These are phyloP conservation scores for Leishmania turanica DNA, from an alignment of 208 protist species.

Conservation along the genomic window DNA sequence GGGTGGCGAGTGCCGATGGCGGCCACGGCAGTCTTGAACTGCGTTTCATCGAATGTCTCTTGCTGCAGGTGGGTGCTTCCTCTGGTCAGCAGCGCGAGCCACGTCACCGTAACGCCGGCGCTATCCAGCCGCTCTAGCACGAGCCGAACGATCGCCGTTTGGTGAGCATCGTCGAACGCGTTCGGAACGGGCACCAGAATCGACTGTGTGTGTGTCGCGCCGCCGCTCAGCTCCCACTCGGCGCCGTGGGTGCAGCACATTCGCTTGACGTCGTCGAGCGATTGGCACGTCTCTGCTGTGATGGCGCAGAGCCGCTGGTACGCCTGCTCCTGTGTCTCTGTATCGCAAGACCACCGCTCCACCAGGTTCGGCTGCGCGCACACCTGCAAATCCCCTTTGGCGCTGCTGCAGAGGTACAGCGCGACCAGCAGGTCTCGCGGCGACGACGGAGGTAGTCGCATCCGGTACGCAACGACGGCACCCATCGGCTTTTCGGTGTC, in stretches of 20 bases:
- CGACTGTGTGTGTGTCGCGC: constrained; percentile 10
- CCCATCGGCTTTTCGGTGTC: constrained; percentile 38
- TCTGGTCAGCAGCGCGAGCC: constrained; percentile 38
- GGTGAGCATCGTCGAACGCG: constrained; percentile 45
- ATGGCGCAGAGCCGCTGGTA: constrained; percentile 45
- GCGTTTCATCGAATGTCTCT: constrained; percentile 41
- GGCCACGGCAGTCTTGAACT: constrained; percentile 39
- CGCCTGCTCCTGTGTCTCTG: constrained; percentile 30
- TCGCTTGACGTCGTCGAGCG: constrained; percentile 32
- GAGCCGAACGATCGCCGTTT: constrained; percentile 36
- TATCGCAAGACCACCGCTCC: constrained; percentile 10
- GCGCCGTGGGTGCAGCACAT: constrained; percentile 24
- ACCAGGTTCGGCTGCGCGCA: constrained; percentile 45
- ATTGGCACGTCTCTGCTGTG: constrained; percentile 27
- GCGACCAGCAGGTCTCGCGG: constrained; percentile 46
- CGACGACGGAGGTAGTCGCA: constrained; percentile 19
- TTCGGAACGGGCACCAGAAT: constrained; percentile 22
- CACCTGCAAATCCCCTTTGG: constrained; percentile 28
- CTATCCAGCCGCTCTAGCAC: constrained; percentile 30
- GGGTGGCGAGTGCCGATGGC: constrained; percentile 1
- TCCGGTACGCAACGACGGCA: constrained; percentile 35
- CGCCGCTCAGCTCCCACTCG: constrained; percentile 8
- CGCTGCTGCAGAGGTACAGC: constrained; percentile 41
- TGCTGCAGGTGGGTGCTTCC: constrained; percentile 47
- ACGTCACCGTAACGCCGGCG: constrained; percentile 31